Conservation (phyloP, 23 red algal species). For the Pyropia haitanensis region DNA sequence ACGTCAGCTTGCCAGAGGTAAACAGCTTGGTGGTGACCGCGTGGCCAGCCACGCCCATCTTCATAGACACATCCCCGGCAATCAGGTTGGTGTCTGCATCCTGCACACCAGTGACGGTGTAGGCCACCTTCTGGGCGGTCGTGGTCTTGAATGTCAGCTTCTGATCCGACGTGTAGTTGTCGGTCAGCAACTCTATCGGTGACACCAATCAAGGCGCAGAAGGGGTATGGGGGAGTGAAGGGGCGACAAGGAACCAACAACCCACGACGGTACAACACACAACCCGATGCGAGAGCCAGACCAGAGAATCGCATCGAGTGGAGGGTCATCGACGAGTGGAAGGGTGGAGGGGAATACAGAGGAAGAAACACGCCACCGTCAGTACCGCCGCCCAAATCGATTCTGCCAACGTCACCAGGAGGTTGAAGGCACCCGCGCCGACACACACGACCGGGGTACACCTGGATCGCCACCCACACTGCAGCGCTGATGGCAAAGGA, state of each 20-base stretch:
- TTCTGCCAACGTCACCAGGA: no score
- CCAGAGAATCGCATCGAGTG: background rate
- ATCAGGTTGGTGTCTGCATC: slow-evolving; percentile 9
- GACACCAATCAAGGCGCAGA: background rate
- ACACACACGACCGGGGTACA: no score
- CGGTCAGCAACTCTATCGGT: slow-evolving; percentile 44
- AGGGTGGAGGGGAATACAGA: background rate
- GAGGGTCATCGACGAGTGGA: background rate
- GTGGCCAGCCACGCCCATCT: slow-evolving; percentile 39
- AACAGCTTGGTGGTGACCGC: slow-evolving; percentile 66
- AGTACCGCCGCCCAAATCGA: no score
- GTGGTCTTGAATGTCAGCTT: slow-evolving; percentile 68
- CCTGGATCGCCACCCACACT: no score
- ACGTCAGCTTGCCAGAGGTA: slow-evolving; percentile 58
- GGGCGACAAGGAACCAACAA: background rate
- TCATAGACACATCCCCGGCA: slow-evolving; percentile 57
- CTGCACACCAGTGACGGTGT: slow-evolving; percentile 48
- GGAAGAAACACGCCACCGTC: background rate
- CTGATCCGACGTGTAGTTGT: slow-evolving; percentile 67
- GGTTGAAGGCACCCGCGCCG: no score
- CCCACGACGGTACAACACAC: background rate
- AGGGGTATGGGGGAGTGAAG: background rate
- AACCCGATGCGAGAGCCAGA: background rate
- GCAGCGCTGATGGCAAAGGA: no score
- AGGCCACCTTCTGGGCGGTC: slow-evolving; percentile 56